Evolutionary conservation across 139 green algal genomes (phyloP).

Genomic region (Coelastrella sp.): DNA sequence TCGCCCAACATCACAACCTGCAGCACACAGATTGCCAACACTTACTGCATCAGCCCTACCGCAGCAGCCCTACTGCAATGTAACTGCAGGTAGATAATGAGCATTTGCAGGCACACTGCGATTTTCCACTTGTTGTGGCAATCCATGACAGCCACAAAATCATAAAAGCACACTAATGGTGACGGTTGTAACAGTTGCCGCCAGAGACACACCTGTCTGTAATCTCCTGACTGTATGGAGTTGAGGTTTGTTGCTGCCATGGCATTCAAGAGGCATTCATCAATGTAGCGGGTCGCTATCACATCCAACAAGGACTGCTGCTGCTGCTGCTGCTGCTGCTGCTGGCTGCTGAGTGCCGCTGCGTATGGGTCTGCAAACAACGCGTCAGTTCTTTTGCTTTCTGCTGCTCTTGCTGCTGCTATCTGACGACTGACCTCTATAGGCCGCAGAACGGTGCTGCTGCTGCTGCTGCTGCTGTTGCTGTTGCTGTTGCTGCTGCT

Average conservation of each 20-base stretch:
- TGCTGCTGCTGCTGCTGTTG: neutral
- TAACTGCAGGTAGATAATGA: too few relatives aligned
- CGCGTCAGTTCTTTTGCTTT: neutral
- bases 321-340: conserved; percentile 45
- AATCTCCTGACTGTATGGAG: conserved; percentile 70
- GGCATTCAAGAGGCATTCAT: conserved; percentile 58
- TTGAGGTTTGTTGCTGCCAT: conserved; percentile 54
- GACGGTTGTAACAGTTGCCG: neutral
- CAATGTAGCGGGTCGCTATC: conserved; percentile 60
- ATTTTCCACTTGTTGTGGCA: too few relatives aligned
- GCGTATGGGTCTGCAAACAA: conserved; percentile 65
- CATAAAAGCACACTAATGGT: neutral
- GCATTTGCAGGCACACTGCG: too few relatives aligned
- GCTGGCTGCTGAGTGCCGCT: conserved; percentile 1
- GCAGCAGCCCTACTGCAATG: too few relatives aligned
- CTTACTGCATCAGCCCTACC: too few relatives aligned
- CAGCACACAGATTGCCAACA: neutral
- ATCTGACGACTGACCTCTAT: conserved; percentile 43
- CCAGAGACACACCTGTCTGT: conserved; percentile 49
- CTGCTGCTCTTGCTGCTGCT: conserved; percentile 39
- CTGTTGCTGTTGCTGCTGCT: conserved; percentile 24
- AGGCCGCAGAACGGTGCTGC: neutral
- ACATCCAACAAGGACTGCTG: conserved; percentile 20
- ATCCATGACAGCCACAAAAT: too few relatives aligned
- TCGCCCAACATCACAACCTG: conserved; percentile 85